phyloP scores from a whole-genome alignment of 73 alveolate genomes.

The Paramecium caudatum region DNA sequence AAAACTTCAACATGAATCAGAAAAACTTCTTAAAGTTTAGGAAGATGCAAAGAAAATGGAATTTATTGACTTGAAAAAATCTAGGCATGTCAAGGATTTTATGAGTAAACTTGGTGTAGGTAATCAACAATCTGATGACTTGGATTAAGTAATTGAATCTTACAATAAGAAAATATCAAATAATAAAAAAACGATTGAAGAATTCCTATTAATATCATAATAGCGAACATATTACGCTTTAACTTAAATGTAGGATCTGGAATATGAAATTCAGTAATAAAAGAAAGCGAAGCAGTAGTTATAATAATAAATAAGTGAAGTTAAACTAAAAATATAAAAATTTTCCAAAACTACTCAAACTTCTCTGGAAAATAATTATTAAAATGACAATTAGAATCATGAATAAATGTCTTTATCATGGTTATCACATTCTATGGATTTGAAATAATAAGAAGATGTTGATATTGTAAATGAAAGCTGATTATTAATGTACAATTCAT shows the following conservation, averaged over 20 bases:
- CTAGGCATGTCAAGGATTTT: constrained; percentile 13
- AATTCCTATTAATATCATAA: neutral
- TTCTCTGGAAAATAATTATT: neutral
- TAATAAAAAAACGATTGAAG: neutral
- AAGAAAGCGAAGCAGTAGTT: neutral
- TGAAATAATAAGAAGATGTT: too few species aligned
- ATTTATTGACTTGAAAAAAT: neutral
- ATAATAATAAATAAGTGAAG: neutral
- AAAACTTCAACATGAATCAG: neutral
- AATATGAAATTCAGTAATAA: neutral
- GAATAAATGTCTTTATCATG: too few species aligned
- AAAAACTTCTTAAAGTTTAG: neutral
- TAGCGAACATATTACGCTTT: neutral
- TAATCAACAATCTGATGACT: neutral
- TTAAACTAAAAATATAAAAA: neutral
- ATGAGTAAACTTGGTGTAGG: constrained; percentile 31
- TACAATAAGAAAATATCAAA: neutral
- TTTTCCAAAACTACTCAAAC: neutral
- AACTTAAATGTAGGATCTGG: neutral
- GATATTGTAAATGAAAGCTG: too few species aligned
- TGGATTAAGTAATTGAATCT: constrained; percentile 3
- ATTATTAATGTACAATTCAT: constrained; percentile 40
- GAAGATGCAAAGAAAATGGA: neutral
- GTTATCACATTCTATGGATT: too few species aligned
- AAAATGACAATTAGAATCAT: neutral